These are phyloP conservation scores for Nowakowskiella sp. DNA, from an alignment of 192 early-diverging fungal species.

Conservation along the genomic window DNA sequence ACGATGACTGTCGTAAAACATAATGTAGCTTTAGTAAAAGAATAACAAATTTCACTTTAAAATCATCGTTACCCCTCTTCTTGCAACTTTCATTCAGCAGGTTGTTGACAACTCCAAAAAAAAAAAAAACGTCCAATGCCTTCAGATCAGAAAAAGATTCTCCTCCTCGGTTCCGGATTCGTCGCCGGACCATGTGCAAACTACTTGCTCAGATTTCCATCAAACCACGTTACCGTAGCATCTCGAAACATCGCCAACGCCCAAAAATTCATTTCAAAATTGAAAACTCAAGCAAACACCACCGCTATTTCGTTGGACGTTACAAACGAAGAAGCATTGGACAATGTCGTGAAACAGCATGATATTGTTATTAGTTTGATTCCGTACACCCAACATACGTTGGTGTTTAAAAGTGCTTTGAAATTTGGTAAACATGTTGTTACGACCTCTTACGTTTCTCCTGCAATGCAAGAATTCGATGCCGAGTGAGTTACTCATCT, in stretches of 20 bases:
- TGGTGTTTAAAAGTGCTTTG: constrained; percentile 68
- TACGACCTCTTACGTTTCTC: constrained; percentile 92
- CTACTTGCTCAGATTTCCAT: constrained; percentile 81
- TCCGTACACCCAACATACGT: constrained; percentile 69
- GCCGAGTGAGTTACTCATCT: constrained; percentile 33
- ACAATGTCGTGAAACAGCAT: constrained; percentile 38
- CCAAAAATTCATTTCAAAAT: constrained; percentile 56
- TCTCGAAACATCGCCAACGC: constrained; percentile 70
- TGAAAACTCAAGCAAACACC: constrained; percentile 25
- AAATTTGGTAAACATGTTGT: constrained; percentile 84
- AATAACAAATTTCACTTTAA: no score
- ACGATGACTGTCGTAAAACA: no score
- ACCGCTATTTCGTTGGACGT: constrained; percentile 45
- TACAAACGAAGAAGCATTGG: constrained; percentile 36
- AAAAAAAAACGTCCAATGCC: constrained; percentile 7
- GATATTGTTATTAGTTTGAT: constrained; percentile 52
- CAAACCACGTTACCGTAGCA: constrained; percentile 81
- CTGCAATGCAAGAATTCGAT: constrained; percentile 77
- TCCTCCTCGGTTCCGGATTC: constrained; percentile 94
- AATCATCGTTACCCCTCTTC: no score
- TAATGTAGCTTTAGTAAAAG: no score
- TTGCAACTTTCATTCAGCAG: no score
- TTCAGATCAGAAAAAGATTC: constrained; percentile 78
- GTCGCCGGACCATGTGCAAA: constrained; percentile 92
- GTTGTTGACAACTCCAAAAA: no score